Conservation (phyloP, 2,329 filamentous ascomycete species). For the Colletotrichum lindemuthianum region DNA sequence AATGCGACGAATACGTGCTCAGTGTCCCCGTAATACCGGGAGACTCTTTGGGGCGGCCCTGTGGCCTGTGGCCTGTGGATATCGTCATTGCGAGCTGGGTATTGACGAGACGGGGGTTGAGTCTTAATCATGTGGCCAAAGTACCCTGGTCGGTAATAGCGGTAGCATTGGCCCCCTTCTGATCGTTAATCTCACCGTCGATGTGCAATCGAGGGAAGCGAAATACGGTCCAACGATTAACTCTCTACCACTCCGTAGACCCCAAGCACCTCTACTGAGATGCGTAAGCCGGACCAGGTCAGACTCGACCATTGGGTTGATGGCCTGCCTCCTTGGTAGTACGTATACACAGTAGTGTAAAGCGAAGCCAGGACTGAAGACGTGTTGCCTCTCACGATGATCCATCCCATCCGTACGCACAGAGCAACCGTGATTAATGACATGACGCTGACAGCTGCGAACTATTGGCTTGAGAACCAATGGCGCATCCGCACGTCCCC, state of each 20-base stretch:
- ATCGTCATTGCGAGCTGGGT: conserved; percentile 15
- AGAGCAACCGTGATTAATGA: background rate
- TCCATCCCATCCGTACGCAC: background rate
- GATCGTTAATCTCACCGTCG: conserved; percentile 34
- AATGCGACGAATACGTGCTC: no score
- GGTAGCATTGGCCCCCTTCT: conserved; percentile 19
- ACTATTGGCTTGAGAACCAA: conserved; percentile 16
- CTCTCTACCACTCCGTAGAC: no score
- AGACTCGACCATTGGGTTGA: conserved; percentile 7
- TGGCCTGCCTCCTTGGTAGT: conserved; percentile 4
- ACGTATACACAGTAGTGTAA: background rate
- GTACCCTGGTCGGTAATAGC: conserved; percentile 19
- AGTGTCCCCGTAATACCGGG: background rate
- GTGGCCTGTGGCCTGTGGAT: conserved; percentile 23
- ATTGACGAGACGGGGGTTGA: conserved; percentile 10
- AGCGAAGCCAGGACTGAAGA: background rate
- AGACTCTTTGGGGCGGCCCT: conserved; percentile 1
- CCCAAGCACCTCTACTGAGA: no score
- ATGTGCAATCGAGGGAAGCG: conserved; percentile 33
- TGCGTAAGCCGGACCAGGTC: background rate
- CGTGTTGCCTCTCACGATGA: background rate
- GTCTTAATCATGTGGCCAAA: conserved; percentile 33
- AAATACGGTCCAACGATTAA: conserved; percentile 18
- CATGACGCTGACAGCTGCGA: conserved; percentile 19
- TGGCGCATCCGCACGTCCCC: conserved; percentile 22